Evolutionary conservation across 2,329 filamentous ascomycete species (phyloP).

Genomic region (Exutisphaerella laricina): DNA sequence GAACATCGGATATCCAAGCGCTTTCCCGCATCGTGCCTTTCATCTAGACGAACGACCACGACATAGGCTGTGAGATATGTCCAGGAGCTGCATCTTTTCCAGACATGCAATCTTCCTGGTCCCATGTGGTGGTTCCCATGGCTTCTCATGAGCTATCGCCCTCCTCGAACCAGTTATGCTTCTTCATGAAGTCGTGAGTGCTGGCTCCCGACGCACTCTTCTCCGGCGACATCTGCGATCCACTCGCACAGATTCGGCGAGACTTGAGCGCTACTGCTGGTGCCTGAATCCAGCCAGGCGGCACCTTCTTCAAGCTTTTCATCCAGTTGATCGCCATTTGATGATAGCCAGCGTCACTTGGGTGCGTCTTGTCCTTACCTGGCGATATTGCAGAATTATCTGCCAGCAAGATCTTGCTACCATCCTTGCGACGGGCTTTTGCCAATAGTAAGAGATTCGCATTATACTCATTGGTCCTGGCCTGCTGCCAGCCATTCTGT

Average conservation of each 20-base stretch:
- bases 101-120: too few relatives aligned
- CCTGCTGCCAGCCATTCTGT: not conserved
- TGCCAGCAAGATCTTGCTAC: not conserved
- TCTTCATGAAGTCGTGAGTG: too few relatives aligned
- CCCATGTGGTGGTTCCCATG: too few relatives aligned
- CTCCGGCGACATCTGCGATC: not conserved
- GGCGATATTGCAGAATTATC: slow-evolving; percentile 1
- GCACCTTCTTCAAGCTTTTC: not conserved
- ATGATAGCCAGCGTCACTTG: slow-evolving; percentile 2
- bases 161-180: too few relatives aligned
- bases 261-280: not conserved
- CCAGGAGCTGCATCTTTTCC: too few relatives aligned
- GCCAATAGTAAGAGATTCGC: not conserved
- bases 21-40: too few relatives aligned
- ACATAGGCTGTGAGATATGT: too few relatives aligned
- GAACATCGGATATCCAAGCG: too few relatives aligned
- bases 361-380: slow-evolving; percentile 3
- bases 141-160: too few relatives aligned
- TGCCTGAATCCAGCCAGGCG: not conserved
- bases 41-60: too few relatives aligned
- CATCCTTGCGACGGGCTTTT: not conserved
- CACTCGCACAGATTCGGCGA: not conserved
- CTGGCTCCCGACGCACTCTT: too few relatives aligned
- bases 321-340: slow-evolving; percentile 4
- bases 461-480: not conserved